Conservation (phyloP, 106 monocot genomes). For the Allium sativum region DNA sequence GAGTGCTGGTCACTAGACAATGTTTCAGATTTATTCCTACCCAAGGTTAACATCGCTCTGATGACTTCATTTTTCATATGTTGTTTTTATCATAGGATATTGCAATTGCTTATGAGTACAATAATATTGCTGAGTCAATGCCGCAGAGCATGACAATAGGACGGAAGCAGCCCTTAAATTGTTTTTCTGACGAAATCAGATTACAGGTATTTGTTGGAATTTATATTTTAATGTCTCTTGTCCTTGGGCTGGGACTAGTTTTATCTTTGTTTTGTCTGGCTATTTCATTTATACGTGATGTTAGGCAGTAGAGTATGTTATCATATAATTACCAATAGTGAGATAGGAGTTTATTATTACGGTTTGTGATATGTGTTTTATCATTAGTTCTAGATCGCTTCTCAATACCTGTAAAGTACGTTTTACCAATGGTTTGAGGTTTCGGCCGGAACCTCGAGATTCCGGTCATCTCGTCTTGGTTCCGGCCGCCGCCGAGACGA, state of each 20-base stretch:
- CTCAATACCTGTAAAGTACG: no score
- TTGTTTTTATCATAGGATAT: conserved; percentile 49
- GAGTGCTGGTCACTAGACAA: not conserved
- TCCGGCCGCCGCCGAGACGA: no score
- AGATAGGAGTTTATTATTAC: no score
- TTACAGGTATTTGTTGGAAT: conserved; percentile 43
- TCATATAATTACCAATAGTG: no score
- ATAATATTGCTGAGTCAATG: conserved; percentile 74
- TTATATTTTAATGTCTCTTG: not conserved
- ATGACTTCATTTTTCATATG: not conserved
- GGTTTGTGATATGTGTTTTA: no score
- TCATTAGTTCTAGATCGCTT: no score
- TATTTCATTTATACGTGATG: not conserved
- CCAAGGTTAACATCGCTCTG: no score
- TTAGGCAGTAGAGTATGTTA: no score
- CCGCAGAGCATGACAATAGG: conserved; percentile 61
- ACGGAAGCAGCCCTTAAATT: conserved; percentile 62
- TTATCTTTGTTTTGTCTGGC: not conserved
- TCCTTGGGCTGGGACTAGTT: not conserved
- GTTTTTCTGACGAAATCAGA: conserved; percentile 73
- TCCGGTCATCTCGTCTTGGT: no score
- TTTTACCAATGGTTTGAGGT: no score
- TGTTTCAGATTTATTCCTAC: not conserved
- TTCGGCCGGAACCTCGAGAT: no score
- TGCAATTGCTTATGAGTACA: conserved; percentile 91